Evolutionary conservation across 148 eudicot genomes (phyloP).

Genomic region (Rhododendron mucronatum): DNA sequence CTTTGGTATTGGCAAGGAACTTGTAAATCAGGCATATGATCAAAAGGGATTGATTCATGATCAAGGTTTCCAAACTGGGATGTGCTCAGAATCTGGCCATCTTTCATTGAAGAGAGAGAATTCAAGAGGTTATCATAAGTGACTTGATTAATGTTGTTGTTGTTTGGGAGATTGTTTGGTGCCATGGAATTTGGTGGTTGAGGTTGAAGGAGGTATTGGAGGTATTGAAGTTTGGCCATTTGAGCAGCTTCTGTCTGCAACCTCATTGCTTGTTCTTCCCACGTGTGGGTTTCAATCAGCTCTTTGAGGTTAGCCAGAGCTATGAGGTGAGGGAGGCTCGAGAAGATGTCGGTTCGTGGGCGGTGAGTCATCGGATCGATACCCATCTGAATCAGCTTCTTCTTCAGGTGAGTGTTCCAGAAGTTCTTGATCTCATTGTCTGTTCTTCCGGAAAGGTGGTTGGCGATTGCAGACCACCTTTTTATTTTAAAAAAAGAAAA

Average conservation of each 20-base stretch:
- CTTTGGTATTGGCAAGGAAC: constrained; percentile 23
- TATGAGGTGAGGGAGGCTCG: constrained; percentile 87
- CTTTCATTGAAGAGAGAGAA: constrained; percentile 39
- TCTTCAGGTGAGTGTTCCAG: constrained; percentile 97
- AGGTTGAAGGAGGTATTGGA: constrained; percentile 66
- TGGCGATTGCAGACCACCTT: constrained; percentile 96
- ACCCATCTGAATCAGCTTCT: constrained; percentile 92
- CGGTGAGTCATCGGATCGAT: constrained; percentile 94
- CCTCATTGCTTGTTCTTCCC: constrained; percentile 80
- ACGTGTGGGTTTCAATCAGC: constrained; percentile 54
- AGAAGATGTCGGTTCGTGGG: constrained; percentile 84
- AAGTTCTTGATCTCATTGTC: constrained; percentile 94
- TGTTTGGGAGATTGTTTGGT: constrained; percentile 18
- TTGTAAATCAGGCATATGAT: constrained; percentile 60
- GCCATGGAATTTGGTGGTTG: constrained; percentile 11
- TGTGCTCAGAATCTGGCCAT: constrained; percentile 17
- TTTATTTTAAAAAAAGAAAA: background rate
- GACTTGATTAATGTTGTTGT: constrained; percentile 23
- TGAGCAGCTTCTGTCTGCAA: constrained; percentile 58
- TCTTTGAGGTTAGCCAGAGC: constrained; percentile 87
- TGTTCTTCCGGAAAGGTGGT: constrained; percentile 82
- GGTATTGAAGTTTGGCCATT: constrained; percentile 66
- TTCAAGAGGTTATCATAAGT: constrained; percentile 49
- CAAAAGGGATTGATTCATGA: constrained; percentile 21
- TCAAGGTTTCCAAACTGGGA: constrained; percentile 7